These are phyloP conservation scores for Solanum chmielewskii DNA, from an alignment of 257 asterid genomes.

Conservation along the genomic window DNA sequence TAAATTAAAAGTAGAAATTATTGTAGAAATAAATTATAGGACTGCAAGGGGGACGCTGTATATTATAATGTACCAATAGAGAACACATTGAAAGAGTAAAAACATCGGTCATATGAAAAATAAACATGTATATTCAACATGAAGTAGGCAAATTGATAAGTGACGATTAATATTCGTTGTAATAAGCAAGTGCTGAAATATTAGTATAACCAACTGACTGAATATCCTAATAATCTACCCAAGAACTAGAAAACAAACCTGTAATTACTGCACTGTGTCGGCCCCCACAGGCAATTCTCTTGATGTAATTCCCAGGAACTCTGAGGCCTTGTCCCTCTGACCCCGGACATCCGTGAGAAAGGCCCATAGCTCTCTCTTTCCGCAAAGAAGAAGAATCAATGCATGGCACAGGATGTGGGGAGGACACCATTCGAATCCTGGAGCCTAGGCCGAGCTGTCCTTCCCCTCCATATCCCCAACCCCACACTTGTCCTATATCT, in stretches of 20 bases:
- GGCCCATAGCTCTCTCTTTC: constrained; percentile 39
- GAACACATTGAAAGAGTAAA: background rate
- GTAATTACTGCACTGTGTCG: constrained; percentile 92
- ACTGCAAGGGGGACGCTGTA: background rate
- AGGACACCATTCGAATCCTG: constrained; percentile 84
- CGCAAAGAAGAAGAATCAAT: constrained; percentile 40
- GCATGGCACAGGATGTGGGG: constrained; percentile 96
- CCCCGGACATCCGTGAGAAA: constrained; percentile 46
- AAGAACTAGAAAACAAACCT: constrained; percentile 24
- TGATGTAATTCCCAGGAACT: constrained; percentile 74
- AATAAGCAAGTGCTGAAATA: background rate
- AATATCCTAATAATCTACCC: background rate
- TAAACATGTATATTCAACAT: background rate
- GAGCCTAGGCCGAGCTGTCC: constrained; percentile 98
- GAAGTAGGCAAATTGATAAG: background rate
- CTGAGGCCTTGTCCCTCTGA: constrained; percentile 51
- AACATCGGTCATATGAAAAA: background rate
- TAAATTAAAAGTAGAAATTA: background rate
- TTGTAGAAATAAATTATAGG: background rate
- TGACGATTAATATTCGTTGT: background rate
- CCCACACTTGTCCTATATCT: constrained; percentile 99
- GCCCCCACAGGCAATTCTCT: constrained; percentile 96
- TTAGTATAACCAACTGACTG: background rate
- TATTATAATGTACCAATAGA: background rate
- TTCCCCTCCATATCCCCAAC: constrained; percentile 99